These are phyloP conservation scores for Platanus orientalis DNA, from an alignment of 164 flowering plant species.

Conservation along the genomic window DNA sequence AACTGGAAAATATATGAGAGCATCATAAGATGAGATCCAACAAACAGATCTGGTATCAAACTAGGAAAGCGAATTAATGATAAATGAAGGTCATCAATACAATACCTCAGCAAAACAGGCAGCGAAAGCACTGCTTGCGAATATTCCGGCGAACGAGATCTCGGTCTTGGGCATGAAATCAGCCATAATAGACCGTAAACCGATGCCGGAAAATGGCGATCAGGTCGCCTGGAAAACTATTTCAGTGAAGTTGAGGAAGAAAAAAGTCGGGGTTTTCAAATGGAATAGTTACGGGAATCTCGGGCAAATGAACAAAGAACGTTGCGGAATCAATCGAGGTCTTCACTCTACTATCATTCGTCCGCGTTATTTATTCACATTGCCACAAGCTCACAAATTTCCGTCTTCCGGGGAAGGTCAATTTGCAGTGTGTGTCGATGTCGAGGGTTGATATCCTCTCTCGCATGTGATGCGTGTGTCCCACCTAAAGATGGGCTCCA, in stretches of 20 bases:
- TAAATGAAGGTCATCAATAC: constrained; percentile 21
- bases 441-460: no score
- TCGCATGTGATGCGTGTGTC: no score
- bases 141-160: constrained; percentile 71
- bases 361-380: background rate
- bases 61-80: no score
- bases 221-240: no score
- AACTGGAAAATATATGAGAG: no score
- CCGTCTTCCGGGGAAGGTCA: no score
- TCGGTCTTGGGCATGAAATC: constrained; percentile 47
- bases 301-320: constrained; percentile 13
- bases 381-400: no score
- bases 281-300: constrained; percentile 10
- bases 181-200: constrained; percentile 23
- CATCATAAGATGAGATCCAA: no score
- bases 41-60: no score
- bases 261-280: background rate
- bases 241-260: background rate
- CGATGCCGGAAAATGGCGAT: background rate
- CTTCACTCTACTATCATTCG: background rate
- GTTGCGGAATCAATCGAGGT: constrained; percentile 10
- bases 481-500: no score
- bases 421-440: no score
- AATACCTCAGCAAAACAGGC: constrained; percentile 93
- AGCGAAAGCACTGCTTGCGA: constrained; percentile 89